phyloP scores from a whole-genome alignment of 1,284 basidiomycete species.

The Pholiota adiposa region DNA sequence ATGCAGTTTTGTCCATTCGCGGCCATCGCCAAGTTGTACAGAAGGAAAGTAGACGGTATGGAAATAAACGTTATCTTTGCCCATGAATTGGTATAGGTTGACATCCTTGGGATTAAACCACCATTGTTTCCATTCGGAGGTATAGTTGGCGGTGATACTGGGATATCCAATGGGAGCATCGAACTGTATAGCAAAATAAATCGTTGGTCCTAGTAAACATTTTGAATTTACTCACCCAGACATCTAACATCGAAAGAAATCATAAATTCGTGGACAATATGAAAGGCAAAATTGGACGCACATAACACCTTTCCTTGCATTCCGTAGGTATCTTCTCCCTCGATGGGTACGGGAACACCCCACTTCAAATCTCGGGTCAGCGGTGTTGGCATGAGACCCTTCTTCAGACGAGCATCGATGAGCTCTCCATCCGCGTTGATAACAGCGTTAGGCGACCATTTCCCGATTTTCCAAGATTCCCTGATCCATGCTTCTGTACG shows the following conservation, averaged over 20 bases:
- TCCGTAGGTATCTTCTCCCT: slow-evolving; percentile 72
- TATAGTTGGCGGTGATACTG: slow-evolving; percentile 97
- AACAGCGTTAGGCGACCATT: slow-evolving; percentile 93
- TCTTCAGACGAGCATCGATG: slow-evolving; percentile 89
- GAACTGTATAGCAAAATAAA: slow-evolving; percentile 52
- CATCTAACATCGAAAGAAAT: slow-evolving; percentile 52
- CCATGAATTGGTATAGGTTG: slow-evolving; percentile 98
- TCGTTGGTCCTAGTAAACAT: background rate
- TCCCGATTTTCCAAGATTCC: slow-evolving; percentile 76
- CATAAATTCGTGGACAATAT: background rate
- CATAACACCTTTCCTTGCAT: slow-evolving; percentile 97
- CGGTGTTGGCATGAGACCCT: slow-evolving; percentile 88
- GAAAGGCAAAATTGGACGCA: slow-evolving; percentile 43
- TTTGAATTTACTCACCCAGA: slow-evolving; percentile 66
- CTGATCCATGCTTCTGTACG: slow-evolving; percentile 90
- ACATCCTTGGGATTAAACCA: slow-evolving; percentile 96
- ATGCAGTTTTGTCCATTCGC: slow-evolving; percentile 93
- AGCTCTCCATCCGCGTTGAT: slow-evolving; percentile 88
- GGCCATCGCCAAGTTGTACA: slow-evolving; percentile 87
- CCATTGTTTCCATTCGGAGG: slow-evolving; percentile 95
- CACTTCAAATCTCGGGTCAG: slow-evolving; percentile 95
- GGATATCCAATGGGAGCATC: slow-evolving; percentile 98
- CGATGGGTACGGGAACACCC: slow-evolving; percentile 93
- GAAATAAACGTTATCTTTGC: slow-evolving; percentile 98
- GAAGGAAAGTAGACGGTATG: slow-evolving; percentile 97